Conservation (phyloP, 1,284 basidiomycete genomes). For the Ustilago esculenta region DNA sequence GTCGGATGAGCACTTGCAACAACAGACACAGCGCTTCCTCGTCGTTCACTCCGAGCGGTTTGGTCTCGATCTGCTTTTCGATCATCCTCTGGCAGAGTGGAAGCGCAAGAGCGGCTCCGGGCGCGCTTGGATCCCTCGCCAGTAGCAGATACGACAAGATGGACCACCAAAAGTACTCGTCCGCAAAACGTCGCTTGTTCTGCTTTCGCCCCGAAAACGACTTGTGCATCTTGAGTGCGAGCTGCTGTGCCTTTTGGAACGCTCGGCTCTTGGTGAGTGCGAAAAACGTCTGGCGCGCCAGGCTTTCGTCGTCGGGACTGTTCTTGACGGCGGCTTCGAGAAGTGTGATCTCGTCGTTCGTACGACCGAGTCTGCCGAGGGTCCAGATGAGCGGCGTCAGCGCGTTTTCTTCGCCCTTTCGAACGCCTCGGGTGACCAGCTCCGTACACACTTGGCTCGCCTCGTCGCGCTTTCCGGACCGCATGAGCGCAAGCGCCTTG, state of each 20-base stretch:
- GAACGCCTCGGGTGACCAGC: slow-evolving; percentile 77
- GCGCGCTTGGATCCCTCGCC: slow-evolving; percentile 46
- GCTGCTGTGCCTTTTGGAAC: slow-evolving; percentile 63
- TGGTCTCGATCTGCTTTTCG: slow-evolving; percentile 76
- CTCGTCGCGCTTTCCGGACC: slow-evolving; percentile 82
- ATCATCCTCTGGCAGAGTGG: slow-evolving; percentile 73
- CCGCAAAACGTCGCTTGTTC: slow-evolving; percentile 79
- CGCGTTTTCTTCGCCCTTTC: slow-evolving; percentile 66
- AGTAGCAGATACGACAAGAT: slow-evolving; percentile 80
- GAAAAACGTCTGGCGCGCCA: slow-evolving; percentile 82
- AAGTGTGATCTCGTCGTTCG: slow-evolving; percentile 69
- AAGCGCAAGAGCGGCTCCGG: slow-evolving; percentile 73
- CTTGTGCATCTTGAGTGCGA: slow-evolving; percentile 45
- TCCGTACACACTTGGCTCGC: slow-evolving; percentile 80
- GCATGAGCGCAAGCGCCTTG: slow-evolving; percentile 82
- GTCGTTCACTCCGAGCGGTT: slow-evolving; percentile 75
- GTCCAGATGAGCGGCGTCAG: slow-evolving; percentile 83
- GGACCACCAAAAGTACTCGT: slow-evolving; percentile 83
- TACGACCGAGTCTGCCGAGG: slow-evolving; percentile 77
- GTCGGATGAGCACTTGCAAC: slow-evolving; percentile 76
- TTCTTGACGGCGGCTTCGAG: slow-evolving; percentile 69
- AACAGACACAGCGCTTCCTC: slow-evolving; percentile 81
- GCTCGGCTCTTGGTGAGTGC: slow-evolving; percentile 63
- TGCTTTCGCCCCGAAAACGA: slow-evolving; percentile 74
- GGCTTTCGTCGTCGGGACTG: slow-evolving; percentile 80